A percentile compares a stretch with the other conserved stretches of the same genome.
phyloP scores from a whole-genome alignment of 257 asterid species.

The Plectranthus barbatus region DNA sequence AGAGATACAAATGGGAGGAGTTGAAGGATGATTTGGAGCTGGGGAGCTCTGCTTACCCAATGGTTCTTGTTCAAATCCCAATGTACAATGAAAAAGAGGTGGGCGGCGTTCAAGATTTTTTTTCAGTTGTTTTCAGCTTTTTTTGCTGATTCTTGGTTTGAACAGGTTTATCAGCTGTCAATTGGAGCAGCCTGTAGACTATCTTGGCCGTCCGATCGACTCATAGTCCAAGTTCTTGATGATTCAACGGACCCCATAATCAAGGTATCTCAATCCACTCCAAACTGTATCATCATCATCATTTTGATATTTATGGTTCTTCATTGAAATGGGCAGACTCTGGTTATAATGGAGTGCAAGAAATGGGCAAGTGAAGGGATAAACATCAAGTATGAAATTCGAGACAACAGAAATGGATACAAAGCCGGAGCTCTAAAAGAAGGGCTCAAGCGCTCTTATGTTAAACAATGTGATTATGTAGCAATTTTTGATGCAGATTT shows the following conservation, averaged over 20 bases:
- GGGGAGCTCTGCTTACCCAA: slow-evolving; percentile 59
- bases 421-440: slow-evolving; percentile 81
- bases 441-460: slow-evolving; percentile 58
- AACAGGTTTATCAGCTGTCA: slow-evolving; percentile 72
- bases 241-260: slow-evolving; percentile 67
- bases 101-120: neutral
- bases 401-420: slow-evolving; percentile 74
- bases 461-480: slow-evolving; percentile 65
- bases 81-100: slow-evolving; percentile 91
- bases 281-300: no score
- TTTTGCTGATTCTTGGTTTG: neutral
- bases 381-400: slow-evolving; percentile 69
- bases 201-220: slow-evolving; percentile 79
- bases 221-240: slow-evolving; percentile 73
- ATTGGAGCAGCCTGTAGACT: slow-evolving; percentile 89
- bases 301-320: neutral
- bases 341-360: slow-evolving; percentile 76
- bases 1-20: slow-evolving; percentile 68
- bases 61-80: slow-evolving; percentile 86
- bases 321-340: slow-evolving; percentile 21
- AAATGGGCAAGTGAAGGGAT: slow-evolving; percentile 87
- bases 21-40: slow-evolving; percentile 69
- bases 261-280: slow-evolving; percentile 39
- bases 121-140: no score
- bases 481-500: slow-evolving; percentile 87